Conservation (phyloP, 495 filamentous ascomycete species). For the Aspergillus wentii region DNA sequence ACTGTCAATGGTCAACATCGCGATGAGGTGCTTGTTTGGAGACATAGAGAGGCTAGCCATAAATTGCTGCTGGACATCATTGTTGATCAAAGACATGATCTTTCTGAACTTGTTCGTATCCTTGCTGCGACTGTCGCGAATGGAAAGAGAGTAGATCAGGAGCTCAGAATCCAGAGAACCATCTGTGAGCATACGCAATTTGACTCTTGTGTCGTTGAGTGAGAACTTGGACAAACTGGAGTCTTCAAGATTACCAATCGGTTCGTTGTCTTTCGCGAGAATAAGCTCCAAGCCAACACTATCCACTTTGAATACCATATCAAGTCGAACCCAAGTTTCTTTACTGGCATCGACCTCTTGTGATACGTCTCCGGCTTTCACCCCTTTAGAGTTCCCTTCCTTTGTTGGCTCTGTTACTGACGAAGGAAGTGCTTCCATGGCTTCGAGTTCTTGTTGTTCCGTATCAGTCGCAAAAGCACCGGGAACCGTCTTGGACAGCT, state of each 20-base stretch:
- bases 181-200: constrained; percentile 92
- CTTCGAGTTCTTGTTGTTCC: constrained; percentile 62
- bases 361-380: constrained; percentile 46
- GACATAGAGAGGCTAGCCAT: constrained; percentile 97
- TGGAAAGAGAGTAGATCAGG: constrained; percentile 89
- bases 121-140: constrained; percentile 77
- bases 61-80: constrained; percentile 87
- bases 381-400: constrained; percentile 29
- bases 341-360: constrained; percentile 60
- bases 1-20: constrained; percentile 92
- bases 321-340: constrained; percentile 86
- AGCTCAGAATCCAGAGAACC: constrained; percentile 90
- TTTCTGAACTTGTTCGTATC: constrained; percentile 95
- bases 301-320: constrained; percentile 85
- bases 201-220: constrained; percentile 84
- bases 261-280: constrained; percentile 64
- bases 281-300: constrained; percentile 86
- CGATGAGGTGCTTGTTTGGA: constrained; percentile 79
- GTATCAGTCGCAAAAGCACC: constrained; percentile 75
- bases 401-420: constrained; percentile 46
- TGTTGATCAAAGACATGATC: constrained; percentile 96
- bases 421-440: constrained; percentile 58
- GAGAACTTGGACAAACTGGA: constrained; percentile 91
- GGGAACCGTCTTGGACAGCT: constrained; percentile 79
- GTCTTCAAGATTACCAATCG: constrained; percentile 70